Percentiles rank a stretch among this genome's conserved stretches.
Evolutionary conservation across 2,329 filamentous ascomycete genomes (phyloP).

Genomic region (Xylaria multiplex): DNA sequence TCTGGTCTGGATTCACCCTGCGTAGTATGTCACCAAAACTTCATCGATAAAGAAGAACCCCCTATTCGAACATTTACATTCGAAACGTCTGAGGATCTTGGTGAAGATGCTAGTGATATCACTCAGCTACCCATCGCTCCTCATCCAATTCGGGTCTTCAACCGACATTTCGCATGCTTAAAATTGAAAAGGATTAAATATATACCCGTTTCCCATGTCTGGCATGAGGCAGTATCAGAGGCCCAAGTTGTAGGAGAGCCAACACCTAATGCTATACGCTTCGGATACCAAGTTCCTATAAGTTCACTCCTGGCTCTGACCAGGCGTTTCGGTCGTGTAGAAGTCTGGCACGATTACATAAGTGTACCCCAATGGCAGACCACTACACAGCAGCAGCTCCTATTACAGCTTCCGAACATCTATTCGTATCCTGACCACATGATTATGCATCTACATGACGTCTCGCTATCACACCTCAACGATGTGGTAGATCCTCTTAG

Average conservation of each 20-base stretch:
- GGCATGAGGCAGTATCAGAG: slow-evolving; percentile 27
- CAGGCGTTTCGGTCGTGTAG: slow-evolving; percentile 16
- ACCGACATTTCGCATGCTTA: slow-evolving; percentile 31
- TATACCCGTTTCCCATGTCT: slow-evolving; percentile 30
- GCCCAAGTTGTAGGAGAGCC: slow-evolving; percentile 26
- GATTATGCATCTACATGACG: slow-evolving; percentile 30
- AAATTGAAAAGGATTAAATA: slow-evolving; percentile 29
- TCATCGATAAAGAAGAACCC: slow-evolving; percentile 20
- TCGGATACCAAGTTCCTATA: slow-evolving; percentile 30
- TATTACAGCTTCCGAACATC: slow-evolving; percentile 26
- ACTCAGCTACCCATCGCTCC: slow-evolving; percentile 28
- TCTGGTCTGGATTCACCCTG: slow-evolving; percentile 25
- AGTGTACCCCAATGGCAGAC: slow-evolving; percentile 31
- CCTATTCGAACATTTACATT: slow-evolving; percentile 31
- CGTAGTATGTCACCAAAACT: slow-evolving; percentile 22
- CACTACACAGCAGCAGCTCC: slow-evolving; percentile 23
- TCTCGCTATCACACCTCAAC: slow-evolving; percentile 19
- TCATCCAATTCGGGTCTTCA: slow-evolving; percentile 27
- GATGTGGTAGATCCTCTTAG: slow-evolving; percentile 13
- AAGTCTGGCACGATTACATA: slow-evolving; percentile 31
- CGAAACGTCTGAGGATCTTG: slow-evolving; percentile 28
- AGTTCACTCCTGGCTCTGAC: slow-evolving; percentile 22
- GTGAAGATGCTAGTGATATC: slow-evolving; percentile 26
- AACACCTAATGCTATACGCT: slow-evolving; percentile 12
- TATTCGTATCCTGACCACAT: slow-evolving; percentile 28